Conservation (phyloP, 2,329 filamentous ascomycete species). For the Penicillium brasilianum region DNA sequence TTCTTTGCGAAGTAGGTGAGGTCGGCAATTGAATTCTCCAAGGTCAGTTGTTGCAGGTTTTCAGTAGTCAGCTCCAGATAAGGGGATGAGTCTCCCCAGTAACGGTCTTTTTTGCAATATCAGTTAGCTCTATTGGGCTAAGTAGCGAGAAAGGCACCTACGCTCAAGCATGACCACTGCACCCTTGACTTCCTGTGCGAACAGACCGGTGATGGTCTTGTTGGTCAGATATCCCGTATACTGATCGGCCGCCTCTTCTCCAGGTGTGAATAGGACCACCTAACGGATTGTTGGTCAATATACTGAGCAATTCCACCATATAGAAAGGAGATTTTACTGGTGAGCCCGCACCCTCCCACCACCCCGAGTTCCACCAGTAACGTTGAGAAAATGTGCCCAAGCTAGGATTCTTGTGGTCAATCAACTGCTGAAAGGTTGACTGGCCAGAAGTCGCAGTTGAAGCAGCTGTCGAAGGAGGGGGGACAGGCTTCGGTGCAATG, state of each 20-base stretch:
- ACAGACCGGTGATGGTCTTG: conserved; percentile 54
- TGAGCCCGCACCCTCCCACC: conserved; percentile 60
- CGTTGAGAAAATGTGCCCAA: conserved; percentile 61
- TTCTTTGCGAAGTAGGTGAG: conserved; percentile 60
- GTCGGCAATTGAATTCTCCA: conserved; percentile 60
- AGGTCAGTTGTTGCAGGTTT: conserved; percentile 60
- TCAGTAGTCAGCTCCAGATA: conserved; percentile 57
- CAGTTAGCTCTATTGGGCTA: not conserved
- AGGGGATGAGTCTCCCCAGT: conserved; percentile 63
- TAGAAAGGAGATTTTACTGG: conserved; percentile 46
- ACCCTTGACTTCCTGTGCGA: conserved; percentile 59
- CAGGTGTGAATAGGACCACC: conserved; percentile 59
- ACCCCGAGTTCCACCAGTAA: conserved; percentile 59
- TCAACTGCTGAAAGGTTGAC: conserved; percentile 58
- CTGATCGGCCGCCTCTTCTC: conserved; percentile 54
- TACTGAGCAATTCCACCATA: not conserved
- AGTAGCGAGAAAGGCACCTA: conserved; percentile 30
- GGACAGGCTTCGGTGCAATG: conserved; percentile 17
- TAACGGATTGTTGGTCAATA: conserved; percentile 22
- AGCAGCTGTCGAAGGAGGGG: conserved; percentile 14
- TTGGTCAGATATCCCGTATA: conserved; percentile 60
- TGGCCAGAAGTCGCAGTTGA: conserved; percentile 9
- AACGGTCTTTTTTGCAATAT: conserved; percentile 52
- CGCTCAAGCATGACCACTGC: conserved; percentile 63
- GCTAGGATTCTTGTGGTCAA: conserved; percentile 63